Percentiles rank a stretch among this genome's conserved stretches.
phyloP scores from a whole-genome alignment of 805 yeast genomes.

The Barnettozyma siamensis region DNA sequence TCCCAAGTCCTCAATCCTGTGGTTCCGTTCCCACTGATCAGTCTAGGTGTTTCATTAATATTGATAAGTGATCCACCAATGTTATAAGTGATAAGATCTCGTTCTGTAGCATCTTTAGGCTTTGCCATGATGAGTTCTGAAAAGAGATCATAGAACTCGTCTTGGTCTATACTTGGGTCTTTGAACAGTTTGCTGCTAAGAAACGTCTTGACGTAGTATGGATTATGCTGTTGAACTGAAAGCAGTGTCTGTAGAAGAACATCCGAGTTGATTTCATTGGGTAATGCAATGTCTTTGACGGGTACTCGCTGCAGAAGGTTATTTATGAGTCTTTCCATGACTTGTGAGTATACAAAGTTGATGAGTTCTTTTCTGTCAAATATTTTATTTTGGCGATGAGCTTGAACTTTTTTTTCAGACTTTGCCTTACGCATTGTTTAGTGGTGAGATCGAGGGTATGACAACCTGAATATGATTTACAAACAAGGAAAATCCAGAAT shows the following conservation, averaged over 20 bases:
- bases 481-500: no score
- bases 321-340: constrained; percentile 17
- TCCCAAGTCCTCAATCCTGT: constrained; percentile 95
- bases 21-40: constrained; percentile 71
- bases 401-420: no score
- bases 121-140: constrained; percentile 22
- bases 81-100: constrained; percentile 30
- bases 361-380: no score
- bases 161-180: constrained; percentile 32
- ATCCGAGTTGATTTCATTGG: constrained; percentile 12
- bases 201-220: constrained; percentile 45
- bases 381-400: neutral
- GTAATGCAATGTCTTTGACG: constrained; percentile 7
- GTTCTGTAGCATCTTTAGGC: constrained; percentile 23
- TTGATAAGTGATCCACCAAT: constrained; percentile 21
- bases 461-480: no score
- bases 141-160: constrained; percentile 31
- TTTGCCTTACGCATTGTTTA: no score
- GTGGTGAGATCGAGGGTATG: no score
- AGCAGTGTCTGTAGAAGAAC: constrained; percentile 18
- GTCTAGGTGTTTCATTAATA: constrained; percentile 55
- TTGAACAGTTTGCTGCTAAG: constrained; percentile 28
- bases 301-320: constrained; percentile 23
- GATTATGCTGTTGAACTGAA: constrained; percentile 32
- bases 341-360: no score